These are phyloP conservation scores for Senna tora DNA, from an alignment of 306 rosid species.

Conservation along the genomic window DNA sequence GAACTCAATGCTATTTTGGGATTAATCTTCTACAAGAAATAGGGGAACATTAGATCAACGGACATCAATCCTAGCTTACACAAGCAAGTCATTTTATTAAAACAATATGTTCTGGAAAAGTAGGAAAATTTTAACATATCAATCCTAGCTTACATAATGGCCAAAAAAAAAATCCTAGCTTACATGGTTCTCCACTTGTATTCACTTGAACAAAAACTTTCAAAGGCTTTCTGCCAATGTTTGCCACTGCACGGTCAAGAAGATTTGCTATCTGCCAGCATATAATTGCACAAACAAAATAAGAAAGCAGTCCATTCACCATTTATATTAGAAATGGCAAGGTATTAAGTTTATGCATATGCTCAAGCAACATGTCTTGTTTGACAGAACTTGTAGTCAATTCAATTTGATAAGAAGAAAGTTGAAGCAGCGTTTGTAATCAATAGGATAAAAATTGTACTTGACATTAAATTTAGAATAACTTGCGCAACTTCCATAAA, in stretches of 20 bases:
- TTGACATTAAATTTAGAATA: not conserved
- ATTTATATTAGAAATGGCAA: not conserved
- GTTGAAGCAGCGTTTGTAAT: too few relatives aligned
- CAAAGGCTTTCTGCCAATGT: conserved; percentile 79
- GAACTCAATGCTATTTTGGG: conserved; percentile 19
- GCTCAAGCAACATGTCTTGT: not conserved
- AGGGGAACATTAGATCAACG: not conserved
- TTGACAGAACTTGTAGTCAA: not conserved
- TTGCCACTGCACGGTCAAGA: conserved; percentile 68
- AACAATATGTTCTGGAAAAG: not conserved
- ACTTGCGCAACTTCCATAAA: not conserved
- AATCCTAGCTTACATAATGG: conserved; percentile 59
- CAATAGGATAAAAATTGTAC: not conserved
- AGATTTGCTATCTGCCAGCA: conserved; percentile 74
- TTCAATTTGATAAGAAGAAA: not conserved
- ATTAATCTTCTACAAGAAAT: conserved; percentile 5
- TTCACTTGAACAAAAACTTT: conserved; percentile 88
- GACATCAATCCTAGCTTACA: conserved; percentile 17
- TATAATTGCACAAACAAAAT: not conserved
- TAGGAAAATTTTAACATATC: conserved; percentile 3
- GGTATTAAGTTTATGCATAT: not conserved
- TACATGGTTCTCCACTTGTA: conserved; percentile 97
- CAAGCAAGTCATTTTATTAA: conserved; percentile 33
- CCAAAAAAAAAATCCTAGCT: conserved; percentile 44
- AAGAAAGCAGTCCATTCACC: not conserved